Evolutionary conservation across 176 grass and related monocot genomes (phyloP).

Genomic region (Avena insularis): DNA sequence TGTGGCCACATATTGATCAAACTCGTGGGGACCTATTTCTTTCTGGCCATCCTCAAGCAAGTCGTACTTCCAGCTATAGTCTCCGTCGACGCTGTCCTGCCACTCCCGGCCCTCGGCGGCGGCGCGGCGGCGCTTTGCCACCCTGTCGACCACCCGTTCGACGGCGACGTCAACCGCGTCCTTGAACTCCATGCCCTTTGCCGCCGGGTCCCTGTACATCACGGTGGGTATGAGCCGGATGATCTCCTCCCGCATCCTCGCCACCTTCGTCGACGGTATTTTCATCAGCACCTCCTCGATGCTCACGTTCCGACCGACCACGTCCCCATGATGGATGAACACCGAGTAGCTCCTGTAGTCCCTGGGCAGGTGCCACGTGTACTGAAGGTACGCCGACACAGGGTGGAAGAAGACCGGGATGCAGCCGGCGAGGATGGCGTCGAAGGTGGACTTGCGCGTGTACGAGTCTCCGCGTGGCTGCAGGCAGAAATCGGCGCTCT

Average conservation of each 20-base stretch:
- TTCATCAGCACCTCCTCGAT: slow-evolving; percentile 10
- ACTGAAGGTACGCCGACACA: slow-evolving; percentile 30
- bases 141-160: slow-evolving; percentile 20
- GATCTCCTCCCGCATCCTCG: slow-evolving; percentile 20
- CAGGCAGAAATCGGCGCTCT: slow-evolving; percentile 12
- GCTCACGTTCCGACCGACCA: slow-evolving; percentile 9
- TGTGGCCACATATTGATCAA: slow-evolving; percentile 17
- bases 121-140: slow-evolving; percentile 20
- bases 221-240: slow-evolving; percentile 38
- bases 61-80: slow-evolving; percentile 39
- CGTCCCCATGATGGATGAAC: slow-evolving; percentile 28
- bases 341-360: slow-evolving; percentile 31
- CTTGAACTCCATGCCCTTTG: background rate
- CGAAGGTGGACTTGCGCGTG: slow-evolving; percentile 50
- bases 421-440: slow-evolving; percentile 75
- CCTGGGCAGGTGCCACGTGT: slow-evolving; percentile 29
- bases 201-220: slow-evolving; percentile 25
- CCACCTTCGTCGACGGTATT: slow-evolving; percentile 11
- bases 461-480: background rate
- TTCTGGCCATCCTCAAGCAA: slow-evolving; percentile 32
- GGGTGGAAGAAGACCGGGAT: slow-evolving; percentile 78
- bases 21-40: slow-evolving; percentile 9
- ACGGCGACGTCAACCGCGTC: slow-evolving; percentile 41
- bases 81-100: slow-evolving; percentile 8
- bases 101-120: background rate